Base-by-base conservation (phyloP, 1,284 basidiomycete genomes). In the Pseudozyma thailandica region DNA sequence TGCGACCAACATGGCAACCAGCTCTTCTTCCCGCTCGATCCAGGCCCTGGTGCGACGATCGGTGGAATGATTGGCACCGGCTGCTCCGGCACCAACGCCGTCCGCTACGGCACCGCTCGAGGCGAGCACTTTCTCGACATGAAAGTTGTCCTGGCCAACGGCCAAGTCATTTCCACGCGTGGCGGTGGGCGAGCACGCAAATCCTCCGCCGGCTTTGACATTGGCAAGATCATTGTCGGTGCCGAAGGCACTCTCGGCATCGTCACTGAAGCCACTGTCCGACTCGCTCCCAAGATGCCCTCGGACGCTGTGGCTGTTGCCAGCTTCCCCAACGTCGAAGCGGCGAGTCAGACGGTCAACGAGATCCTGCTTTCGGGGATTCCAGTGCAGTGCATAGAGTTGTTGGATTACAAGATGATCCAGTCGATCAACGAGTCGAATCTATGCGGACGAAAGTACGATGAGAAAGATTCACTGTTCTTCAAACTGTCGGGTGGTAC, bases 201-300 rank as follows among this genome's bases (percentile, higher is more conserved):
- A 82, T 94, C 92, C 0, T 90, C 92, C 0, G 93, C 93, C 0
- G 94, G 94, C 1, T 94, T 92, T 52, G 94, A 98, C 77, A 86
- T 89, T 1, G 94, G 93, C 1, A 93, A 94, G 75, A 84, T 97
- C 16, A 97, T 97, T 84, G 91, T 96, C 50, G 94, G 94, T 18
- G 92, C 93, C 0, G 94, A 98, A 81, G 94, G 94, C 1, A 97
- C 94, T 0, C 85, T 97, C 23, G 94, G 94, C 0, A 92, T 98
- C 53, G 87, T 97, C 30, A 94, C 92, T 0, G 94, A 96, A 83
- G 91, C 90, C 1, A 94, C 93, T 0, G 85, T 95, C 48, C 86
- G 91, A 6, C 86, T 96, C 6, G 88, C 92, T 0, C 93, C 93
- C 0, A 82, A 90, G 0, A 85, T 92, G n/a, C 91, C 91, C 4